Evolutionary conservation across 2,329 filamentous ascomycete species (phyloP), one percentile per base, ranked within the genome.

Genomic region (Chaetomium strumarium): DNA sequence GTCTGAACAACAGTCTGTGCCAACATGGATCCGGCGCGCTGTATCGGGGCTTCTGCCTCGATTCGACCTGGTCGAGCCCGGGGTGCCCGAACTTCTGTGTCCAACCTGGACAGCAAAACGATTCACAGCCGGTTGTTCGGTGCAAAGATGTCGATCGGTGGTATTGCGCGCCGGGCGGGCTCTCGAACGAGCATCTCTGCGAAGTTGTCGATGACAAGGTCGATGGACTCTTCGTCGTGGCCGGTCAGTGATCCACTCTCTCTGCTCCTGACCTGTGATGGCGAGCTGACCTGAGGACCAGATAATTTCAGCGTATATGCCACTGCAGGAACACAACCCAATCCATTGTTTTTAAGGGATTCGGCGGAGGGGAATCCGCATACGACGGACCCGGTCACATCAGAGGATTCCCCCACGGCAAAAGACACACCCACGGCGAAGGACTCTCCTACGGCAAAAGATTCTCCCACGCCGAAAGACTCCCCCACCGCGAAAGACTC

Each of bases 1-100:
- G 60, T 37, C 40, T 57, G 20, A 38, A 29, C 20, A 55, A 53
- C 46, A 19, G 29, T 0, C 20, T 62, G 33, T 59, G 60, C 42
- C 44, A 31, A 11, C 14, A 13, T 5, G 5, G 29, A 11, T 11
- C 10, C n/a, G 10, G 1, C 6, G 7, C 2, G 14, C 52, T 44
- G 30, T 60, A 60, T 38, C 55, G 53, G 3, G 58, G 57, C 12
- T 36, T 43, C 24, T 60, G 58, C 43, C 10, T 20, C 20, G 48
- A 55, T 16, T 3, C 10, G 19, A 16, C 4, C 1, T 54, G 51
- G 49, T 30, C 13, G 8, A 17, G 30, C n/a, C 19, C 42, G 4
- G 13, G 10, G 16, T 60, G 56, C 37, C 49, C 54, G 4, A 30
- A 49, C 3, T 48, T 51, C 16, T 60, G 58, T 24, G 1, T 11